Evolutionary conservation across 179 eudicot genomes (phyloP), one percentile per base, ranked within the genome.

Genomic region (Beta macrorhiza): DNA sequence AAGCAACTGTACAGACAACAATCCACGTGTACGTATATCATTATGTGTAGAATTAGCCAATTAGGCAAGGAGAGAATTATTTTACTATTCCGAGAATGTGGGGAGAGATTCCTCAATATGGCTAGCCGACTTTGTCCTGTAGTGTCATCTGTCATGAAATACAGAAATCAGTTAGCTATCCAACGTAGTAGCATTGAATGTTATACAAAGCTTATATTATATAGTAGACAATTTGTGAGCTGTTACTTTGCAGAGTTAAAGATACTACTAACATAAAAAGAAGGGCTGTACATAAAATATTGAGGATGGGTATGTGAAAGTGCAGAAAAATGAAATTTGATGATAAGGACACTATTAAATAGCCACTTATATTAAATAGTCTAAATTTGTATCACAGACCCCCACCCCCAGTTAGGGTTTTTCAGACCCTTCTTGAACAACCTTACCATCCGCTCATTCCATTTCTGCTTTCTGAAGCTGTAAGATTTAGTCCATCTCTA

Each of bases 21-120:
- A 78, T 85, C 79, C 74, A 85, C 73, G 78, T 85, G 87, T 79
- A 68, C 47, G 69, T 79, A 51, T 61, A 76, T 82, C 62, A 63
- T 80, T 76, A 61, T 83, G 69, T 49, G 79, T 69, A 75, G 59
- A 42, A 56, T 56, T 52, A 63, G 15, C 42, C 42, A 67, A 29
- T 67, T 52, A 75, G 80, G 84, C 57, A 58, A 59, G 78, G 77
- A 67, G 71, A 37, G 47, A 20, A 61, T 25, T 44, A 82, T 79
- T 63, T 52, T 37, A 82, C 78, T 75, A 52, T 63, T 85, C 87
- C 85, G 22, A 82, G 83, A 79, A 61, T 82, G 82, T 79, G 84
- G 84, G 84, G 80, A 61, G 84, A 62, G 78, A 78, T 69, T 52
- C 76, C 80, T 68, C 69, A 75, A 75, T 74, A 61, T 81, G 47